phyloP scores from a whole-genome alignment of 306 rosid species.

The Nissolia schottii region DNA sequence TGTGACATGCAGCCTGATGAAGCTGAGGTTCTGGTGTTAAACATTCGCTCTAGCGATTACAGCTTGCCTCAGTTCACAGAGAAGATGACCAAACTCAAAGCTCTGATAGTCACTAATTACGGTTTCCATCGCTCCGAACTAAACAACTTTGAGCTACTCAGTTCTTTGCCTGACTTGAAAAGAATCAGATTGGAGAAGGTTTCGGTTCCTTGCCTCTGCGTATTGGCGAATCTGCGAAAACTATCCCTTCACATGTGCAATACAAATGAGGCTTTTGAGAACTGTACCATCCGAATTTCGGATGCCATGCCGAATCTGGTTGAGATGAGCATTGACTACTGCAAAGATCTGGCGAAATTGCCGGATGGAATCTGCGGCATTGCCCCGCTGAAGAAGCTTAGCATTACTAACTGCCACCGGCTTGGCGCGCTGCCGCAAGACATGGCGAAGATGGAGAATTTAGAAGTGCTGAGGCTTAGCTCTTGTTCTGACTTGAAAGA shows the following conservation, averaged over 20 bases:
- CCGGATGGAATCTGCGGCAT: slow-evolving; percentile 32
- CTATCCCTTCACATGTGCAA: slow-evolving; percentile 45
- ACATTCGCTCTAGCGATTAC: slow-evolving; percentile 37
- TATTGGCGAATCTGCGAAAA: slow-evolving; percentile 28
- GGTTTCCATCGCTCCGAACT: slow-evolving; percentile 38
- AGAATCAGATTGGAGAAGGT: slow-evolving; percentile 54
- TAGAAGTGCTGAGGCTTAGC: slow-evolving; percentile 39
- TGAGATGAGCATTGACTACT: slow-evolving; percentile 44
- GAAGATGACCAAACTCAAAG: slow-evolving; percentile 50
- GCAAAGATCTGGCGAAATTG: slow-evolving; percentile 36
- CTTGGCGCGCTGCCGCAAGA: slow-evolving; percentile 30
- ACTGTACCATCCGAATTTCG: slow-evolving; percentile 8
- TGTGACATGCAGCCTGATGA: slow-evolving; percentile 38
- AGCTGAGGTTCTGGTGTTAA: slow-evolving; percentile 57
- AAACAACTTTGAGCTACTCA: slow-evolving; percentile 34
- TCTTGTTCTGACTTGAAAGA: slow-evolving; percentile 29
- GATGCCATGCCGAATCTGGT: slow-evolving; percentile 37
- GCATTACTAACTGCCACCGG: slow-evolving; percentile 44
- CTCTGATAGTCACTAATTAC: slow-evolving; percentile 46
- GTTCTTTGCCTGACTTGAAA: slow-evolving; percentile 32
- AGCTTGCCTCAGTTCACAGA: slow-evolving; percentile 40
- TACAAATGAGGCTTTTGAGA: slow-evolving; percentile 26
- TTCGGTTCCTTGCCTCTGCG: slow-evolving; percentile 33
- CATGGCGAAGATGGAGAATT: slow-evolving; percentile 29
- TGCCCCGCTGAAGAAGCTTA: slow-evolving; percentile 29